phyloP scores from a whole-genome alignment of 768 basidiomycete species.

The Leccinellum albellum region DNA sequence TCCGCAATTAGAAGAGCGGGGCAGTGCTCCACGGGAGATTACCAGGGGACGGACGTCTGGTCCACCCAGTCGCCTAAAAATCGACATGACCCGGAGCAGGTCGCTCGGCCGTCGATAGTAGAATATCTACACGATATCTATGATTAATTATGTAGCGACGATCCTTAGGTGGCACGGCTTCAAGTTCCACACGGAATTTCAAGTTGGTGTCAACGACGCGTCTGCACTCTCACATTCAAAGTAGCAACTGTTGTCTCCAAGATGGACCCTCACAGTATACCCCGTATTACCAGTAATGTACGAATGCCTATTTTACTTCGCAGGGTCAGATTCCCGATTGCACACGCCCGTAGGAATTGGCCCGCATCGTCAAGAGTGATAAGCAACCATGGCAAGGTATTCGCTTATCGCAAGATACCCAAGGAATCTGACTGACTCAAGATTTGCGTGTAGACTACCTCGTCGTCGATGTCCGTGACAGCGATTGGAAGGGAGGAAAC shows the following conservation, averaged over 20 bases:
- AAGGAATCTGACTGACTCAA: background rate
- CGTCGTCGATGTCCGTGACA: conserved; percentile 83
- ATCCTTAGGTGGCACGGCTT: background rate
- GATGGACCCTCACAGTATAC: conserved; percentile 18
- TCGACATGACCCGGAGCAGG: conserved; percentile 14
- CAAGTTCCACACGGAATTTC: conserved; percentile 3
- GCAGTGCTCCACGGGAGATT: conserved; percentile 6
- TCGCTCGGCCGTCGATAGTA: conserved; percentile 23
- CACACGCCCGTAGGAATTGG: conserved; percentile 53
- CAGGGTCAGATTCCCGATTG: conserved; percentile 10
- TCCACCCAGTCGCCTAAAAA: conserved; percentile 18
- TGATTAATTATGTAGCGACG: conserved; percentile 3
- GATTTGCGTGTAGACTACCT: conserved; percentile 48
- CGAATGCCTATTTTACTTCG: conserved; percentile 2
- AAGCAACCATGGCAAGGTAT: conserved; percentile 47
- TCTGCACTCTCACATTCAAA: background rate
- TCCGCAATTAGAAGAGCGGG: conserved; percentile 14
- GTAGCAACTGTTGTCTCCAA: conserved; percentile 4
- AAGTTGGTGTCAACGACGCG: conserved; percentile 6
- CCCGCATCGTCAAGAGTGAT: conserved; percentile 61
- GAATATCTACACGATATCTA: conserved; percentile 4
- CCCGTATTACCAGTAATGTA: conserved; percentile 20
- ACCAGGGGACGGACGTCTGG: conserved; percentile 27
- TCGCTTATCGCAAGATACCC: background rate
- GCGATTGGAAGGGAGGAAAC: conserved; percentile 76